Conservation (phyloP, 768 basidiomycete species). For the Hygrocybe punicea region DNA sequence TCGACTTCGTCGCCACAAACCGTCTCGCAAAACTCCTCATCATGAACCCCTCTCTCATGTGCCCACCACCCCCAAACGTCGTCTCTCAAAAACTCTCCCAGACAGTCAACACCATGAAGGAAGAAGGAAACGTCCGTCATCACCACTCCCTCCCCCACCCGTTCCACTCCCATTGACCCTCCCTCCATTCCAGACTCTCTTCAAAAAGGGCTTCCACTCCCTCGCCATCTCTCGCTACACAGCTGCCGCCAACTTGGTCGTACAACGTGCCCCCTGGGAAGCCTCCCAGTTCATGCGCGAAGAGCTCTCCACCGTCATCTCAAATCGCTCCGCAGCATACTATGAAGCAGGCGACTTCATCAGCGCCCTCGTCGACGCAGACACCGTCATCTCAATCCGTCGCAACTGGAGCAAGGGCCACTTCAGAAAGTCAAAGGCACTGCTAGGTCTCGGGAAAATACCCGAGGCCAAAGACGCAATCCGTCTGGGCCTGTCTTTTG, state of each 20-base stretch:
- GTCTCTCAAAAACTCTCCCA: slow-evolving; percentile 72
- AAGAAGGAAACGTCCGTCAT: slow-evolving; percentile 88
- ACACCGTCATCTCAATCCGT: slow-evolving; percentile 81
- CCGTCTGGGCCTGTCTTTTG: slow-evolving; percentile 79
- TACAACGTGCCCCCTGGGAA: slow-evolving; percentile 88
- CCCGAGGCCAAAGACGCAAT: slow-evolving; percentile 81
- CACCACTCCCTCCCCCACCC: slow-evolving; percentile 4
- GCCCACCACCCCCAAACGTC: slow-evolving; percentile 78
- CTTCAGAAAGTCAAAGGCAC: slow-evolving; percentile 88
- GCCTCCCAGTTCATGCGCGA: slow-evolving; percentile 77
- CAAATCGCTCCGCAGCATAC: slow-evolving; percentile 89
- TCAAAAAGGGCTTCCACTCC: slow-evolving; percentile 67
- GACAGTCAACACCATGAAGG: slow-evolving; percentile 75
- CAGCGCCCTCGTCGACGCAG: slow-evolving; percentile 82
- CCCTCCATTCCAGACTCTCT: slow-evolving; percentile 53
- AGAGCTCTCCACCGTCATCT: slow-evolving; percentile 84
- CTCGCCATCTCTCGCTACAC: slow-evolving; percentile 79
- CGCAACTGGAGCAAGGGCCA: slow-evolving; percentile 93
- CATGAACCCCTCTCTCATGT: slow-evolving; percentile 65
- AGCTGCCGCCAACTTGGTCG: slow-evolving; percentile 69
- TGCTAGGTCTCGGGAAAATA: slow-evolving; percentile 64
- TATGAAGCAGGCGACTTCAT: slow-evolving; percentile 72
- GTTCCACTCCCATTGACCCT: no score
- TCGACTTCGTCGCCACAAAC: slow-evolving; percentile 76
- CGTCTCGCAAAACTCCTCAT: slow-evolving; percentile 68